These are phyloP conservation scores for Botrytis fragariae DNA, from an alignment of 2,329 filamentous ascomycete species.

Conservation along the genomic window DNA sequence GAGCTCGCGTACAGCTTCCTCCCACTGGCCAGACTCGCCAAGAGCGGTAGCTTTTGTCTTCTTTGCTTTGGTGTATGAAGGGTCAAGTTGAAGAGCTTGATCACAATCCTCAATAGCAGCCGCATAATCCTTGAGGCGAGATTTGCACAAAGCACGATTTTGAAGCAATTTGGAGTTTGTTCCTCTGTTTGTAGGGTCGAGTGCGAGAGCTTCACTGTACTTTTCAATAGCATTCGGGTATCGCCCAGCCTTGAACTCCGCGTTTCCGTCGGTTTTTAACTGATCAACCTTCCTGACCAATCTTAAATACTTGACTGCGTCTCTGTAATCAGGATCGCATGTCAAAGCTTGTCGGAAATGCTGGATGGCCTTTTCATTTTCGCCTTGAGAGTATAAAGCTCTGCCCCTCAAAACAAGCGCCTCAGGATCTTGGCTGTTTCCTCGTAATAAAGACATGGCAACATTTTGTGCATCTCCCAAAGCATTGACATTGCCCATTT, in stretches of 20 bases:
- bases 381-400: slow-evolving; percentile 84
- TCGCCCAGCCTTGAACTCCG: slow-evolving; percentile 79
- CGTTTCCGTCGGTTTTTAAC: slow-evolving; percentile 92
- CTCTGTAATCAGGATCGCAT: slow-evolving; percentile 88
- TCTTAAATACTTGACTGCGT: slow-evolving; percentile 83
- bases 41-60: slow-evolving; percentile 92
- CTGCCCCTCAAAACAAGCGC: slow-evolving; percentile 86
- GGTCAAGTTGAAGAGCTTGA: slow-evolving; percentile 76
- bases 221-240: slow-evolving; percentile 80
- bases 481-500: slow-evolving; percentile 87
- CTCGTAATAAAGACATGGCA: slow-evolving; percentile 79
- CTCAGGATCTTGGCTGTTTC: slow-evolving; percentile 90
- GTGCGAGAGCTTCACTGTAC: slow-evolving; percentile 77
- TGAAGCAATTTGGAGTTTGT: slow-evolving; percentile 94
- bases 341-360: slow-evolving; percentile 86
- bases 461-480: slow-evolving; percentile 90
- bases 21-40: slow-evolving; percentile 84
- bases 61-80: slow-evolving; percentile 82
- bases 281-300: slow-evolving; percentile 89
- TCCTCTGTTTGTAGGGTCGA: slow-evolving; percentile 85
- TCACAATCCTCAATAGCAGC: slow-evolving; percentile 84
- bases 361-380: slow-evolving; percentile 91
- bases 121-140: slow-evolving; percentile 80
- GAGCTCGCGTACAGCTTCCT: slow-evolving; percentile 84
- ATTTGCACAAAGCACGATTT: slow-evolving; percentile 84